Base-by-base conservation (phyloP, 306 rosid species). In the Begonia peltatifolia region DNA sequence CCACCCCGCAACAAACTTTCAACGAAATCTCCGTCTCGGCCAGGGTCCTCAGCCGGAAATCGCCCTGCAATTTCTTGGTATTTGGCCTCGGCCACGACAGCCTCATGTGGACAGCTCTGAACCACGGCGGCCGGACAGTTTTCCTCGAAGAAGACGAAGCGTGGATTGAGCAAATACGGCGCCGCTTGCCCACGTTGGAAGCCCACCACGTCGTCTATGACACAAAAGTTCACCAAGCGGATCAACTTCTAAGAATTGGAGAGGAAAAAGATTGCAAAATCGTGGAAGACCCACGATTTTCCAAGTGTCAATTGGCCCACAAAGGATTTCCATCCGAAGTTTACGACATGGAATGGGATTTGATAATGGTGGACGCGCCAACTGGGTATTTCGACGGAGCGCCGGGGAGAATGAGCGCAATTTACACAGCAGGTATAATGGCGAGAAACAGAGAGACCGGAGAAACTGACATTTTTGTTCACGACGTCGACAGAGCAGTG, bases 281-380 rank as follows among this genome's bases (percentile, higher is more conserved):
- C 0, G 92, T 85, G 58, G 57, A 55, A 1, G 95, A 90, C 51
- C 97, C 95, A 2, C 78, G 97, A 62, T 55, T 66, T 6, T 78
- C 94, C 6, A 74, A 72, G 63, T 90, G 97, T 41, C 50, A 56
- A n/a, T 55, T 90, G 25, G 66, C 92, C 1, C 82, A 74, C 14
- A 90, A 80, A 60, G 81, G 81, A 35, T 74, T 85, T 17, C 95
- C 95, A 0, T 72, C 47, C 15, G 86, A 83, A 12, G 63, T 90
- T 3, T 90, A 85, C 44, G 87, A 85, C 16, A 57, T 77, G 0
- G 97, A 83, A 15, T 90, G 97, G 97, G 97, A 90, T 44, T 56
- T 83, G 69, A 90, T 90, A 20, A 90, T 90, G 97, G 95, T 90
- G 47, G 97, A 90, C 56, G 97, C 97, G 10, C 97, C 97, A 0